Percentiles rank a stretch among this genome's conserved stretches.
These are phyloP conservation scores for Papiliotrema fonsecae DNA, from an alignment of 1,284 basidiomycete species.

Conservation along the genomic window DNA sequence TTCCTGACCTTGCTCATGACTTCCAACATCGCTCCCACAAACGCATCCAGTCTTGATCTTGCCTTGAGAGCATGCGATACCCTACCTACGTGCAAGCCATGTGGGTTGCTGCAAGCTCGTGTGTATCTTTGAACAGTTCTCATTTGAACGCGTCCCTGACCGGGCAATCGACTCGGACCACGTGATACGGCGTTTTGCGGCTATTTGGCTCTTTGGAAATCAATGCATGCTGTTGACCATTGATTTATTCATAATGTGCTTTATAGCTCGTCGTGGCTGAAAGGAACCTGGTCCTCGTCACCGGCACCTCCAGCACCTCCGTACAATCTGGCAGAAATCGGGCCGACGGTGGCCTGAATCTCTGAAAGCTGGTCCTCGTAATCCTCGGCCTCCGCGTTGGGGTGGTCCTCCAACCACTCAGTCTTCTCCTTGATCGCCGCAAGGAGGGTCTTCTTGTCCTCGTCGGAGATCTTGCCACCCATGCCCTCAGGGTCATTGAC, in stretches of 20 bases:
- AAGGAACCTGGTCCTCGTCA: slow-evolving; percentile 43
- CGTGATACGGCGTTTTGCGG: too few relatives aligned
- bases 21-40: too few relatives aligned
- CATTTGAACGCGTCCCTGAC: too few relatives aligned
- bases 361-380: slow-evolving; percentile 83
- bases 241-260: neutral
- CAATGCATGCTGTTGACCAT: slow-evolving; percentile 1
- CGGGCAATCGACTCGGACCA: too few relatives aligned
- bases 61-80: too few relatives aligned
- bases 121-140: too few relatives aligned
- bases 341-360: slow-evolving; percentile 64
- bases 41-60: too few relatives aligned
- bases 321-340: slow-evolving; percentile 78
- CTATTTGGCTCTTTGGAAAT: too few relatives aligned
- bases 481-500: slow-evolving; percentile 81
- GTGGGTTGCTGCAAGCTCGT: too few relatives aligned
- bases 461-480: slow-evolving; percentile 78
- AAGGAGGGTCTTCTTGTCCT: slow-evolving; percentile 84
- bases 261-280: slow-evolving; percentile 50
- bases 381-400: slow-evolving; percentile 73
- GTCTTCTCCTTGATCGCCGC: slow-evolving; percentile 79
- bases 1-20: too few relatives aligned
- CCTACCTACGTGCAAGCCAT: too few relatives aligned
- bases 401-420: slow-evolving; percentile 85
- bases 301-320: slow-evolving; percentile 46